Base-by-base conservation (phyloP, 208 protist species). In the Leishmania aethiopica region DNA sequence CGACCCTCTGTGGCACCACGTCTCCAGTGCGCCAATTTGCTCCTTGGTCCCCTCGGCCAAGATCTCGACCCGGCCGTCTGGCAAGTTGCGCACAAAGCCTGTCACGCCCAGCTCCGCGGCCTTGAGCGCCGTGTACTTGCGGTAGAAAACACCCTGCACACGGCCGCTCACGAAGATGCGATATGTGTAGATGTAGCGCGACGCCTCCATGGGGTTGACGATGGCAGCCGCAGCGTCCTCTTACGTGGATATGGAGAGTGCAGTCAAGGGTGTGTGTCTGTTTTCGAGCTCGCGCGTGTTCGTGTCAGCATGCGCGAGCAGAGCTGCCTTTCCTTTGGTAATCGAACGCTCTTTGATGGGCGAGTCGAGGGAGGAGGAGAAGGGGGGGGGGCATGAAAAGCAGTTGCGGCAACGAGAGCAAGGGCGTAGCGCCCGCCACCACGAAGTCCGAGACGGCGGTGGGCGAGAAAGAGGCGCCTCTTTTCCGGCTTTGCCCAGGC, bases 81-180 rank as follows among this genome's bases (percentile, higher is more conserved):
- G 69, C 47, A 92, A 62, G 85, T 98, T 98, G 55, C 90, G 89
- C 60, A 97, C 93, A 86, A 90, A 98, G 35, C 95, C 96, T 15
- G 88, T 89, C n/a, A 98, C 76, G 1, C 90, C 85, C 1, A 90
- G 82, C 71, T 88, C 79, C 42, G 51, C 8, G 7, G 92, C 94
- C 8, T 81, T 76, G 8, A 77, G 77, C 42, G 89, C 78, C 11
- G 96, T 95, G 88, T 98, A 84, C 75, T 97, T 98, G 79, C 95
- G 89, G 55, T 93, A 98, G 79, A 96, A 97, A 3, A 98, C 96
- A 45, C 96, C 95, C 82, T 98, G 96, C 51, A 98, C 96, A 25
- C 88, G 86, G 28, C 96, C 96, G 53, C 77, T 81, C 25, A 98
- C 93, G 49, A 94, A 84, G 25, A 97, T 86, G 81, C 92, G 92